Conservation (phyloP, 257 asterid genomes). For the Nicotiana sylvestris region DNA sequence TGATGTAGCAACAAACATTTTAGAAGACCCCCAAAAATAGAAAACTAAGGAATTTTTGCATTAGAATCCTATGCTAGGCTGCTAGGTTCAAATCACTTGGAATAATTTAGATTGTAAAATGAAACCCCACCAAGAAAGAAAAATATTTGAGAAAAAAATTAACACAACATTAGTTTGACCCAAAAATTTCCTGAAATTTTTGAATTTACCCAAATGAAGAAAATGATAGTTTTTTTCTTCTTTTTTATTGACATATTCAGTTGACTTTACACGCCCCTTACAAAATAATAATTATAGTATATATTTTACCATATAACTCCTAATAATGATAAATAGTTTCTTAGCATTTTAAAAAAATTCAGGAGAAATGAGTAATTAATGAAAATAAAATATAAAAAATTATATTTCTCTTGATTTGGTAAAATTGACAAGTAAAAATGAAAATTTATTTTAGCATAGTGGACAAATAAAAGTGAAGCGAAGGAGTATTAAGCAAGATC, state of each 20-base stretch:
- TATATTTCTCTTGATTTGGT: no score
- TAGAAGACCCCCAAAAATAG: not conserved
- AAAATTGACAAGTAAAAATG: no score
- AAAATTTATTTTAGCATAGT: no score
- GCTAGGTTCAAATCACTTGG: not conserved
- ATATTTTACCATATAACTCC: no score
- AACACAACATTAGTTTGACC: not conserved
- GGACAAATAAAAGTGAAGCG: no score
- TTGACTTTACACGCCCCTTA: not conserved
- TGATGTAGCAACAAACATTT: not conserved
- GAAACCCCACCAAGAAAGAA: not conserved
- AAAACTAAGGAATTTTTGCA: not conserved
- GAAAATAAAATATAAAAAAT: no score
- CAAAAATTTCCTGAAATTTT: not conserved
- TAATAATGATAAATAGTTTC: no score
- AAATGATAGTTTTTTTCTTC: not conserved
- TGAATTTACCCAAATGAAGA: not conserved
- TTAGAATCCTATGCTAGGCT: not conserved
- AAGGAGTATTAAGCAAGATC: not conserved
- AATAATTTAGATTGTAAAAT: not conserved
- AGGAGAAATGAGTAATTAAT: no score
- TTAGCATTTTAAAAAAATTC: no score
- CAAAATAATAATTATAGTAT: not conserved
- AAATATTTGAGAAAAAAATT: not conserved
- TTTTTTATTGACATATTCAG: not conserved